Percentiles rank a stretch among this genome's conserved stretches.
Evolutionary conservation across 2,329 filamentous ascomycete species (phyloP).

Genomic region (Hortaea werneckii): DNA sequence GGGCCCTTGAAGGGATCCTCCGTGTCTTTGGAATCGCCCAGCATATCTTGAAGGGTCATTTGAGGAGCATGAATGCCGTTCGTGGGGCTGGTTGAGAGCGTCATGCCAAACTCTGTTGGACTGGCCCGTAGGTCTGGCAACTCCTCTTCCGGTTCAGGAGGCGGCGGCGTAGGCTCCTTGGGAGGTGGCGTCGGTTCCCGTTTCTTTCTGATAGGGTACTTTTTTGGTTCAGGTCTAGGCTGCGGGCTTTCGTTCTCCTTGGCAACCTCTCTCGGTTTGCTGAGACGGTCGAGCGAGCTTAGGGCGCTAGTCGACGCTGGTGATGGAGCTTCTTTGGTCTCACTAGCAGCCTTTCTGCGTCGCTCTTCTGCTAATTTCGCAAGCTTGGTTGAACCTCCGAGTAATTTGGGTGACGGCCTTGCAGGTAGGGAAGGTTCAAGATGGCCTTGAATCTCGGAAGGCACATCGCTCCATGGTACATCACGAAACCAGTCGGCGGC

Average conservation of each 20-base stretch:
- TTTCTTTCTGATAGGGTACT: constrained; percentile 22
- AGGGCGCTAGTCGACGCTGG: constrained; percentile 21
- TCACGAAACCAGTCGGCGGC: constrained; percentile 64
- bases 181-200: constrained; percentile 20
- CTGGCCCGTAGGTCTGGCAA: constrained; percentile 20
- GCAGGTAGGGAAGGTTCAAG: constrained; percentile 51
- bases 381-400: constrained; percentile 83
- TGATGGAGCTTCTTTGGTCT: constrained; percentile 6
- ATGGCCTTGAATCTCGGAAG: constrained; percentile 51
- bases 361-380: constrained; percentile 79
- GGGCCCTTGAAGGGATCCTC: constrained; percentile 19
- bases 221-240: constrained; percentile 59
- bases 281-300: constrained; percentile 36
- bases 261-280: constrained; percentile 13
- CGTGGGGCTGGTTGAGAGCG: constrained; percentile 11
- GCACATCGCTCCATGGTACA: constrained; percentile 73
- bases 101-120: constrained; percentile 21
- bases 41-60: constrained; percentile 17
- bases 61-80: constrained; percentile 1
- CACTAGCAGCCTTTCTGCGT: constrained; percentile 62
- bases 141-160: constrained; percentile 14
- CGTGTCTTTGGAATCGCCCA: constrained; percentile 10
- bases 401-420: constrained; percentile 53
- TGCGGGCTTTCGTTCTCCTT: constrained; percentile 17
- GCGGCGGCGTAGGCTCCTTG: constrained; percentile 17